Evolutionary conservation across 148 eudicot species (phyloP), one percentile per base, ranked within the genome.

Genomic region (Rhododendron ferrugineum): DNA sequence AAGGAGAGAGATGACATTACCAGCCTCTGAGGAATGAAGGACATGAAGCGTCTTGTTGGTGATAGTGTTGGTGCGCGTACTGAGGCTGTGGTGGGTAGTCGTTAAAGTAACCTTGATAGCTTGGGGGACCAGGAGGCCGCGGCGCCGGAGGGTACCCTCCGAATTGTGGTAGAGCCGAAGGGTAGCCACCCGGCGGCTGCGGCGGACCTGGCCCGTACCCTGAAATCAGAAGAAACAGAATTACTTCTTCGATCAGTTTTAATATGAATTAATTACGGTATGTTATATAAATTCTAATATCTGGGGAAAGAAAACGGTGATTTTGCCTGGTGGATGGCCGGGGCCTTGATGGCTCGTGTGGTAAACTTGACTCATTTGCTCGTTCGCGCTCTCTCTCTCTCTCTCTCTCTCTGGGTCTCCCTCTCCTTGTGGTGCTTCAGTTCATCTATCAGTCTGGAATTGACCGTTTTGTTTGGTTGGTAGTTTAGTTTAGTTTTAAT

Each of bases 321-420:
- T n/a, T 40, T 77, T 77, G 74, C 86, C 86, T 84, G 73, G 81
- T 10, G 72, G 54, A 37, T 32, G 36, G 23, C 32, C 7, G 16
- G 82, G 86, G 75, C 75, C 82, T 56, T 84, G 86, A 44, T 84
- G 86, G 75, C 86, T 44, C 7, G 86, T 84, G 82, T 84, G 86
- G 72, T 84, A 52, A 84, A 84, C 82, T 78, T 84, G 84, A 82
- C 73, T 60, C 74, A 37, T 44, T 40, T 6, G 6, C n/a, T 42
- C 26, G 6, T 1, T 62, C 13, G 4, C 26, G 15, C 62, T 56
- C 4, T 56, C n/a, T 56, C 62, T 56, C 62, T 16, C 62, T 16
- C 62, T 16, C 62, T 56, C n/a, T 54, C 60, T 2, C 60, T 14
- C 60, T 40, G 42, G 44, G 44, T 18, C 62, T 56, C 62, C 2